Conservation (phyloP, 495 filamentous ascomycete species). For the Patellaria atrata region DNA sequence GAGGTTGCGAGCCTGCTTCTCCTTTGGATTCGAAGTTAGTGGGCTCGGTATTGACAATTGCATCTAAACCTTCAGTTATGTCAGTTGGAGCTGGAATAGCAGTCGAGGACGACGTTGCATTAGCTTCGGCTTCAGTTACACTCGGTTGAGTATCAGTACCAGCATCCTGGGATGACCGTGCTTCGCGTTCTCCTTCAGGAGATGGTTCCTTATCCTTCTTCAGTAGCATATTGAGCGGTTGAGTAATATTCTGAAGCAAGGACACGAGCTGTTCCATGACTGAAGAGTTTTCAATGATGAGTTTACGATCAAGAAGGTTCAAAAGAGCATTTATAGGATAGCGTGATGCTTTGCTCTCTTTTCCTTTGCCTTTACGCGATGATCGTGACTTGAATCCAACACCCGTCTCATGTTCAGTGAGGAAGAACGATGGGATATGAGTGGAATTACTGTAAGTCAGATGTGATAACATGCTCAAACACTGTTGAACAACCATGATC, state of each 20-base stretch:
- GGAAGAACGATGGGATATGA: constrained; percentile 80
- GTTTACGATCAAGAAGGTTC: constrained; percentile 69
- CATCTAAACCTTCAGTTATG: too few relatives aligned
- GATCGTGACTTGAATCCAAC: constrained; percentile 58
- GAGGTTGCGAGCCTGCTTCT: too few relatives aligned
- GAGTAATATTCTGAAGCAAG: constrained; percentile 74
- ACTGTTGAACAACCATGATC: constrained; percentile 90
- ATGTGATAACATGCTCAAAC: constrained; percentile 64
- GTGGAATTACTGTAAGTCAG: constrained; percentile 60
- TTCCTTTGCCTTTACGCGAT: constrained; percentile 64
- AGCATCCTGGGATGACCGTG: constrained; percentile 29
- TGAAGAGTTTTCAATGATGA: constrained; percentile 86
- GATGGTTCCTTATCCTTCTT: constrained; percentile 67
- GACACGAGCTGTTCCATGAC: constrained; percentile 90
- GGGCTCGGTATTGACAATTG: too few relatives aligned
- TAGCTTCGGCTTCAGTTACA: constrained; percentile 21
- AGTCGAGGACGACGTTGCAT: too few relatives aligned
- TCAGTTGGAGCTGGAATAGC: too few relatives aligned
- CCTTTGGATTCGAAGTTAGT: too few relatives aligned
- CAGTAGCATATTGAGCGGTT: constrained; percentile 67
- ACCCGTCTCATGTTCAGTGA: constrained; percentile 80
- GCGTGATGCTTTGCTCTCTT: constrained; percentile 62
- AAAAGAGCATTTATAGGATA: constrained; percentile 86
- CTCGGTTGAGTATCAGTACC: constrained; percentile 13
- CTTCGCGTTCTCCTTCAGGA: constrained; percentile 37